Evolutionary conservation across 2,329 filamentous ascomycete genomes (phyloP).

Genomic region (Talaromyces sp.): DNA sequence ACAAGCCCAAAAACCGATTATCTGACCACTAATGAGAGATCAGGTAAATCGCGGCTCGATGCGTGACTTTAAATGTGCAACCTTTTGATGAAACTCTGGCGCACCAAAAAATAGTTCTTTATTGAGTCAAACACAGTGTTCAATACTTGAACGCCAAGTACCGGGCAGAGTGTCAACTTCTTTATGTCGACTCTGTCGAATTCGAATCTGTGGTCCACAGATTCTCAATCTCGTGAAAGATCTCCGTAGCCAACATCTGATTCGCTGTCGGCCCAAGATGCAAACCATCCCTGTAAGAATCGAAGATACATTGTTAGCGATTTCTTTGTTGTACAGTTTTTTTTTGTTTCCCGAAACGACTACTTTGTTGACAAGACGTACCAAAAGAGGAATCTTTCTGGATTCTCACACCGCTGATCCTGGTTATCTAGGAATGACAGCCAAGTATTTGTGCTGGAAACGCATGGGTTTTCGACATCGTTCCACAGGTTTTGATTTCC

Average conservation of each 20-base stretch:
- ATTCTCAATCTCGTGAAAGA: constrained; percentile 37
- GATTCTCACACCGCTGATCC: constrained; percentile 31
- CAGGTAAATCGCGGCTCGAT: not conserved
- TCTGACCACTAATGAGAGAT: constrained; percentile 1
- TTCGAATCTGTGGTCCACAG: constrained; percentile 23
- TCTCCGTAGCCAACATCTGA: constrained; percentile 36
- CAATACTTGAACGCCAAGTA: not conserved
- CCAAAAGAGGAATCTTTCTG: constrained; percentile 43
- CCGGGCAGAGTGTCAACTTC: not conserved
- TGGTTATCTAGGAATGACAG: constrained; percentile 21
- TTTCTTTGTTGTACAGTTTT: constrained; percentile 1
- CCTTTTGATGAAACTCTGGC: not conserved
- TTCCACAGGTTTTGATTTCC: constrained; percentile 33
- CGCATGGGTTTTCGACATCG: constrained; percentile 36
- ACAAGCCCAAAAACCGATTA: not conserved
- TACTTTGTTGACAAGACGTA: constrained; percentile 25
- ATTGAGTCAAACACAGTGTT: not conserved
- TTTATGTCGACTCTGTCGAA: constrained; percentile 4
- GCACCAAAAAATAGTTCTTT: not conserved
- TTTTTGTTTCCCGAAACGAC: constrained; percentile 14
- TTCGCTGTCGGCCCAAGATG: constrained; percentile 39
- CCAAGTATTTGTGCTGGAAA: constrained; percentile 27
- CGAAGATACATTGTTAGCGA: constrained; percentile 16
- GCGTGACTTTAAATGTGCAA: not conserved
- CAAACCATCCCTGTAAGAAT: constrained; percentile 38